These are phyloP conservation scores for Urostyla sp. DNA, from an alignment of 73 alveolate species.

Conservation along the genomic window DNA sequence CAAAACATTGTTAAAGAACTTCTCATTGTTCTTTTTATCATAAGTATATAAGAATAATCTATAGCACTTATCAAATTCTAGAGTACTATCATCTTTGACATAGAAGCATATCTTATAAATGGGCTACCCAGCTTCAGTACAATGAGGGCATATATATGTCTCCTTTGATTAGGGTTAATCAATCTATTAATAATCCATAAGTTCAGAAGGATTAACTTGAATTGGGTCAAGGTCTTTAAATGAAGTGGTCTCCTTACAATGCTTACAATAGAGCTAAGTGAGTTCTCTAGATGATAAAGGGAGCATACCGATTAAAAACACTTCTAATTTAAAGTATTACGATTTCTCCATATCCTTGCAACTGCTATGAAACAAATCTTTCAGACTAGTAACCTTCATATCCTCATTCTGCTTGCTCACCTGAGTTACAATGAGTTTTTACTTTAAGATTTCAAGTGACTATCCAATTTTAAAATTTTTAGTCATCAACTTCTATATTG, in stretches of 20 bases:
- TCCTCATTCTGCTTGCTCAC: not conserved
- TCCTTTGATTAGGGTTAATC: no score
- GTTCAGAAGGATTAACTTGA: not conserved
- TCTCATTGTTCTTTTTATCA: slow-evolving; percentile 12
- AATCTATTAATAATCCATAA: not conserved
- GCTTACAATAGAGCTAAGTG: slow-evolving; percentile 27
- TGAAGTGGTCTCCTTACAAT: slow-evolving; percentile 12
- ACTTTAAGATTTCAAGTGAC: not conserved
- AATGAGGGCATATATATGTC: not conserved
- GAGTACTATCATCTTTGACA: slow-evolving; percentile 44
- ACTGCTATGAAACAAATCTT: slow-evolving; percentile 13
- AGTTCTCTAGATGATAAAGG: slow-evolving; percentile 21
- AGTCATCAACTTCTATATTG: slow-evolving; percentile 12
- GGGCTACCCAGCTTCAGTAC: slow-evolving; percentile 14
- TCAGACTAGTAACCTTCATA: not conserved
- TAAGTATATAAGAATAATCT: slow-evolving; percentile 24
- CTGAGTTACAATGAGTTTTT: not conserved
- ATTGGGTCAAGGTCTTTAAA: slow-evolving; percentile 16
- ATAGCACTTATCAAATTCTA: not conserved
- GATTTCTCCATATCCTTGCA: not conserved
- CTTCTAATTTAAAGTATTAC: slow-evolving; percentile 1
- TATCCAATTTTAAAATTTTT: not conserved
- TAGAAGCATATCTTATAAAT: slow-evolving; percentile 14
- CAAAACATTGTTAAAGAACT: slow-evolving; percentile 18
- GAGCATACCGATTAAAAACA: slow-evolving; percentile 8